Base-by-base conservation (phyloP, 495 filamentous ascomycete species). In the Halenospora varia region DNA sequence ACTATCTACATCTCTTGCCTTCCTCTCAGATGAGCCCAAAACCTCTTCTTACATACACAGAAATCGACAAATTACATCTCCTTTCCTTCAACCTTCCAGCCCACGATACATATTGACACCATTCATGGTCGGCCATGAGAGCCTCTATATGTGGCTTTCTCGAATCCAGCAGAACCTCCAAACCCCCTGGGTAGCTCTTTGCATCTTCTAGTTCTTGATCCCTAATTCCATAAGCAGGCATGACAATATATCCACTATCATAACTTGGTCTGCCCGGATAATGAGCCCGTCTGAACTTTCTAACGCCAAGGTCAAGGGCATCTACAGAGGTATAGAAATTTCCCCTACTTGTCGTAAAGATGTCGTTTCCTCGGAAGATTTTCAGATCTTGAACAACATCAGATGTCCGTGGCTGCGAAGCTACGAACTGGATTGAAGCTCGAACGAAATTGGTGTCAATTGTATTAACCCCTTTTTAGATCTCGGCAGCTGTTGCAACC, bases 21-120 rank as follows among this genome's bases (percentile, higher is more conserved):
- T n/a, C n/a, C n/a, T n/a, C n/a, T 35, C 29, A 6, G 13, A 13
- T 13, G 29, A 4, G 29, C 29, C 29, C 29, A 35, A 35, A 35
- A 35, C 29, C 29, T 6, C 29, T 13, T 13, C 29, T 13, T n/a
- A n/a, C n/a, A n/a, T n/a, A n/a, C n/a, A n/a, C n/a, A n/a, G n/a
- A n/a, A n/a, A n/a, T n/a, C n/a, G n/a, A n/a, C n/a, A n/a, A n/a
- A n/a, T n/a, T n/a, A n/a, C n/a, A n/a, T 13, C 29, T 13, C 29
- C 29, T 35, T 6, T 6, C 29, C 13, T 35, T 35, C 29, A 35
- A 47, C 8, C 44, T 47, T 22, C 20, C 44, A 4, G 18, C 4
- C 58, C 63, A 68, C 45, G 56, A n/a, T 2, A 49, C 44, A 22
- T 8, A 47, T 17, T 22, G 15, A 4, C n/a, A 8, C 44, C 44